Evolutionary conservation across 306 rosid genomes (phyloP).

Genomic region (Lotus japonicus): DNA sequence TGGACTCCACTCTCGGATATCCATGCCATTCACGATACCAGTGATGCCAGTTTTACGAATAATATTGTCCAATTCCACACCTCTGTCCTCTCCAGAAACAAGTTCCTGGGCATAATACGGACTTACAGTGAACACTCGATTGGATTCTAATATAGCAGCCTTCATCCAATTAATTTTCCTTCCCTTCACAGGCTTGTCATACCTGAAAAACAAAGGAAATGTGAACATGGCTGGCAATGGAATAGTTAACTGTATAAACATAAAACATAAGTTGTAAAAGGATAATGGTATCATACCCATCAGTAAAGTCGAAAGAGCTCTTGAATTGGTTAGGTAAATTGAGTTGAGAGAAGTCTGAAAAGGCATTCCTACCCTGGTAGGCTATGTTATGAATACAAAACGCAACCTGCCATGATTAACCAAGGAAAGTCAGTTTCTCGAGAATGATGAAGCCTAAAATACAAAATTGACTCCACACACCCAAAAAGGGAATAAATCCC

Average conservation of each 20-base stretch:
- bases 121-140: slow-evolving; percentile 62
- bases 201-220: slow-evolving; percentile 28
- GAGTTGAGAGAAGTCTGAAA: slow-evolving; percentile 47
- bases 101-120: slow-evolving; percentile 70
- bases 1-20: slow-evolving; percentile 74
- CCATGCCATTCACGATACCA: slow-evolving; percentile 83
- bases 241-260: neutral
- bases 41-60: slow-evolving; percentile 35
- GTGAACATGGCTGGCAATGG: neutral
- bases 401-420: slow-evolving; percentile 45
- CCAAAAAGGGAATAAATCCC: neutral
- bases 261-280: neutral
- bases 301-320: slow-evolving; percentile 70
- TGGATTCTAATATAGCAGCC: slow-evolving; percentile 64
- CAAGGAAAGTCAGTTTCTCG: slow-evolving; percentile 14
- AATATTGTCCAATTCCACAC: slow-evolving; percentile 55
- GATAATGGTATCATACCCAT: slow-evolving; percentile 46
- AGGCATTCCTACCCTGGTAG: slow-evolving; percentile 68
- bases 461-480: neutral
- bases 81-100: slow-evolving; percentile 40
- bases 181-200: slow-evolving; percentile 53
- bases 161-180: slow-evolving; percentile 89
- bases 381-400: slow-evolving; percentile 83
- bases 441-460: neutral
- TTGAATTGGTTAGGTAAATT: slow-evolving; percentile 40